Base-by-base conservation (phyloP, 2,329 filamentous ascomycete genomes). In the Phaeophleospora eucalypticola region DNA sequence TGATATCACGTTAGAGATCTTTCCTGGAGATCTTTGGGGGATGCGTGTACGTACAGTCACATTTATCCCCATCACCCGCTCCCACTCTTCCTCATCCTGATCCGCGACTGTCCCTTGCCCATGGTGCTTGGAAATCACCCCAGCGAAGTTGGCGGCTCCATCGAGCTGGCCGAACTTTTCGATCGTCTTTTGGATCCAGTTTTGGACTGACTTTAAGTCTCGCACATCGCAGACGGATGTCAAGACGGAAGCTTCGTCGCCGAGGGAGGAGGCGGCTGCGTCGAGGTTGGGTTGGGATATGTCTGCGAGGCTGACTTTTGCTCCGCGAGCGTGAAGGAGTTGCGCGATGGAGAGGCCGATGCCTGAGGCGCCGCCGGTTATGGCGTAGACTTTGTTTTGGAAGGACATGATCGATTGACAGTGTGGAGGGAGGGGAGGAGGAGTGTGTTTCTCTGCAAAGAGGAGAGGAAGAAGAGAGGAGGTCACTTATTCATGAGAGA, bases 301-400 rank as follows among this genome's bases (percentile, higher is more conserved):
- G 52, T 79, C 77, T 2, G 71, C 71, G 1, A 79, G 61, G 10
- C 74, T 74, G 12, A 79, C 52, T 4, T 54, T 63, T 2, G 73
- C 74, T 15, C 74, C 75, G 14, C 65, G 63, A 2, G 60, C 50
- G 46, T 70, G 67, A 2, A 77, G 67, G 7, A 72, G 62, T 32
- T 68, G 67, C 8, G 75, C 71, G 10, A 73, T 71, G 16, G 70
- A 68, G 10, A 73, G 67, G n/a, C 74, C 75, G 38, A 78, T 78
- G 8, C 76, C 75, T 2, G 67, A 68, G 2, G 68, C 70, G 2
- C 68, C 69, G 27, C 75, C 75, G 2, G 75, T 78, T 18, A 78
- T 60, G 43, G 71, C 71, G 43, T 76, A 68, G 21, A 75, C 67
- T 57, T 72, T 76, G 49, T 60, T 59, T 48, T 63, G 43, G 24